A percentile compares a stretch with the other conserved stretches of the same genome.
phyloP scores from a whole-genome alignment of 768 basidiomycete genomes.

The Lenzites betulinus region DNA sequence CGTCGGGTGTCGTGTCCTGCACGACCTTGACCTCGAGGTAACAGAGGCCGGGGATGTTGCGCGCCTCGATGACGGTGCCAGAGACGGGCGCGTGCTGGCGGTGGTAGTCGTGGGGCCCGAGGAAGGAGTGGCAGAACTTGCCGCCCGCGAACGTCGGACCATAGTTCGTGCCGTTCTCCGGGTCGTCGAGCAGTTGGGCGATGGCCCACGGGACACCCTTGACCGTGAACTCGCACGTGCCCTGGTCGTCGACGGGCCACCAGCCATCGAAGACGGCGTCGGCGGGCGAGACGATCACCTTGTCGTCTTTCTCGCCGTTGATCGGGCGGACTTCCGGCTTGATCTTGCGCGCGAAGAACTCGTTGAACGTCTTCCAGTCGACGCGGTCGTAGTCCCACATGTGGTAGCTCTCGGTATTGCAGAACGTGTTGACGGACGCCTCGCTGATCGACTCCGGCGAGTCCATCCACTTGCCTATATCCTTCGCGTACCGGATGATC shows the following conservation, averaged over 20 bases:
- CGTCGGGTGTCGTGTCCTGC: not conserved
- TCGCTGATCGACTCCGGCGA: conserved; percentile 18
- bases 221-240: conserved; percentile 11
- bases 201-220: conserved; percentile 26
- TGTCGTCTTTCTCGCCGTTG: not conserved
- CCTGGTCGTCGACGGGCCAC: conserved; percentile 18
- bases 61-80: conserved; percentile 21
- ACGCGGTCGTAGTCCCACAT: conserved; percentile 20
- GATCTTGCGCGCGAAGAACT: conserved; percentile 26
- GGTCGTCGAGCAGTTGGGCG: conserved; percentile 21
- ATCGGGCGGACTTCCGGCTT: conserved; percentile 14
- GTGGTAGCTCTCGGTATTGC: conserved; percentile 11
- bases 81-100: conserved; percentile 27
- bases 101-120: conserved; percentile 24
- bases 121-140: conserved; percentile 24
- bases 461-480: conserved; percentile 22
- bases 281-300: conserved; percentile 19
- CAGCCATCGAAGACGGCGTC: conserved; percentile 18
- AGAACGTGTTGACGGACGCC: conserved; percentile 16
- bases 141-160: conserved; percentile 18
- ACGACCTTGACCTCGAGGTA: conserved; percentile 23
- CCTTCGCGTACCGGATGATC: conserved; percentile 24
- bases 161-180: not conserved
- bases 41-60: conserved; percentile 24
- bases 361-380: conserved; percentile 26